Evolutionary conservation across 768 basidiomycete species (phyloP), one percentile per base, ranked within the genome.

Genomic region (Leccinum incarnatum): DNA sequence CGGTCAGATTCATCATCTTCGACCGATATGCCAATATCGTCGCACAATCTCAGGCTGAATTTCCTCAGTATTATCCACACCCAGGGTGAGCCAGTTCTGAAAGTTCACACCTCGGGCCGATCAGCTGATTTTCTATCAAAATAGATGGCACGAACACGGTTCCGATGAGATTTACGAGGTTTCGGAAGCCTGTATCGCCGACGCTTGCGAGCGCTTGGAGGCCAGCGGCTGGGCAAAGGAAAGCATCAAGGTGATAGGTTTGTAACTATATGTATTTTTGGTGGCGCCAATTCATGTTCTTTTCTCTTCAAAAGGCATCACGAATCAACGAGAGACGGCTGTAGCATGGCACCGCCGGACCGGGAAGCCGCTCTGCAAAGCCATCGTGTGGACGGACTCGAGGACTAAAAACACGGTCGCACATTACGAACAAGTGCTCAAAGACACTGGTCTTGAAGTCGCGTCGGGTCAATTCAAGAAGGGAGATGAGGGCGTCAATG

Each of bases 331-430:
- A 55, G 97, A 98, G 74, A 98, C 97, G 1, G 86, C 95, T 2
- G 86, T 98, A 30, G 91, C 86, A 17, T 98, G 97, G 97, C 91
- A 91, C 69, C 83, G 89, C 60, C 81, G 79, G 68, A 95, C 95
- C 0, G 97, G 97, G 46, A 89, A 91, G 72, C 89, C 95, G 0
- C 73, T 97, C 5, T 92, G 91, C 75, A 84, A 80, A 54, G 92
- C 93, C 23, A 91, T 99, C 66, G 97, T 98, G 11, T 99, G 97
- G 97, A 88, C 90, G 60, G 97, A 99, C 72, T 87, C 87, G n/a
- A 85, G 97, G 51, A 98, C 93, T 56, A 92, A 90, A 66, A 84
- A 86, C 63, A 83, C 83, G 4, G 94, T 98, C 17, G 84, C 86
- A n/a, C 84, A 89, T 64, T 92, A 83, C 64, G 84, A 91, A 72